Evolutionary conservation across 1,139 yeast species (phyloP).

Genomic region (Zygoascus hellenicus): DNA sequence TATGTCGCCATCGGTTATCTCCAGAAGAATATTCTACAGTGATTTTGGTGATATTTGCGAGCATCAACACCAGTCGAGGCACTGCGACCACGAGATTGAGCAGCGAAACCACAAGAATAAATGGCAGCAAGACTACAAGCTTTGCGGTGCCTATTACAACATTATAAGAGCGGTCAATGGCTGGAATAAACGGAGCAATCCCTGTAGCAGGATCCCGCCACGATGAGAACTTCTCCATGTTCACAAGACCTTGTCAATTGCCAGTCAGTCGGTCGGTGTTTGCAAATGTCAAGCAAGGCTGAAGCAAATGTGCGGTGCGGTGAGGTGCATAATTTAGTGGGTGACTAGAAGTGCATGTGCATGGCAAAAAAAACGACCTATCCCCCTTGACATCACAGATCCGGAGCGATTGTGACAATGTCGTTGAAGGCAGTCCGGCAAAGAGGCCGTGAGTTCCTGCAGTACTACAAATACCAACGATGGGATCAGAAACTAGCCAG

Average conservation of each 20-base stretch:
- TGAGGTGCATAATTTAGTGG: not conserved
- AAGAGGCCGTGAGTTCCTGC: slow-evolving; percentile 71
- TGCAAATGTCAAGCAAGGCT: not conserved
- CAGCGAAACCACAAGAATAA: slow-evolving; percentile 4
- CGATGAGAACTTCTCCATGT: slow-evolving; percentile 38
- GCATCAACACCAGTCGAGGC: slow-evolving; percentile 19
- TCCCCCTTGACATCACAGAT: not conserved
- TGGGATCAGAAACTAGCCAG: slow-evolving; percentile 62
- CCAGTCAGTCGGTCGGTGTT: too few species aligned
- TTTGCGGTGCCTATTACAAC: slow-evolving; percentile 9
- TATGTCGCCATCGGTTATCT: slow-evolving; percentile 11
- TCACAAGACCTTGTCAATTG: not conserved
- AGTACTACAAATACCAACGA: slow-evolving; percentile 54
- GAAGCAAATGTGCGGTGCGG: too few species aligned
- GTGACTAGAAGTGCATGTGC: too few species aligned
- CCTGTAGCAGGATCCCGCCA: slow-evolving; percentile 41
- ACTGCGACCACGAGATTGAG: slow-evolving; percentile 17
- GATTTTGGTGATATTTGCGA: slow-evolving; percentile 1
- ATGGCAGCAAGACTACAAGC: slow-evolving; percentile 5
- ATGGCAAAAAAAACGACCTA: not conserved
- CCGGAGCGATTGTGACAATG: slow-evolving; percentile 38
- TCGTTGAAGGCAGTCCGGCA: slow-evolving; percentile 65
- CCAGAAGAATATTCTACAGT: slow-evolving; percentile 5
- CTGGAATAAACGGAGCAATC: slow-evolving; percentile 37
- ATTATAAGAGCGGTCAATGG: slow-evolving; percentile 14